Evolutionary conservation across 371 early-diverging fungal genomes (phyloP).

Genomic region (Gilbertella persicaria): DNA sequence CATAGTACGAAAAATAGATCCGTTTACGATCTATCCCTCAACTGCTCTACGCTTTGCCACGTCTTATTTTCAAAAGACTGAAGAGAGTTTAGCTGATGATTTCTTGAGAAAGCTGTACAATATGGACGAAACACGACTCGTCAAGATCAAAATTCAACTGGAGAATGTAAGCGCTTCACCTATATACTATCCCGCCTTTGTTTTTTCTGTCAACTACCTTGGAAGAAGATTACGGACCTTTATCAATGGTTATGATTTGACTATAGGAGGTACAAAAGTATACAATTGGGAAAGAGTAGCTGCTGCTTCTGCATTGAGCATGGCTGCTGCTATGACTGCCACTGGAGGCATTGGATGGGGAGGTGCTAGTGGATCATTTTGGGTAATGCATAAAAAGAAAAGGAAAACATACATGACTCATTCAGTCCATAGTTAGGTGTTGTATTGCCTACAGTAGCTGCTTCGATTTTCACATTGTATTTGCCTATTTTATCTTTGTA

Average conservation of each 20-base stretch:
- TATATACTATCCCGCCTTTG: constrained; percentile 59
- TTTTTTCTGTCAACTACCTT: constrained; percentile 54
- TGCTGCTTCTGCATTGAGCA: constrained; percentile 47
- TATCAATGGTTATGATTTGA: constrained; percentile 55
- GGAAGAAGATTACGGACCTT: constrained; percentile 58
- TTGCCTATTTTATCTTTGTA: constrained; percentile 54
- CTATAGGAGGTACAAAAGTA: constrained; percentile 53
- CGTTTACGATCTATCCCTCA: constrained; percentile 53
- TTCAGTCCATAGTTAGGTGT: constrained; percentile 47
- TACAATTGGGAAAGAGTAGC: constrained; percentile 61
- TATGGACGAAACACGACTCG: constrained; percentile 54
- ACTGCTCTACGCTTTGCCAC: constrained; percentile 56
- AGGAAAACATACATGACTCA: neutral
- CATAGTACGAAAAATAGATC: constrained; percentile 44
- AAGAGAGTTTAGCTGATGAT: constrained; percentile 48
- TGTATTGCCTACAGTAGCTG: constrained; percentile 52
- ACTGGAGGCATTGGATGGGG: constrained; percentile 48
- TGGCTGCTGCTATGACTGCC: constrained; percentile 39
- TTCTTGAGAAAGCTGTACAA: constrained; percentile 48
- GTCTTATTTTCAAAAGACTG: constrained; percentile 47
- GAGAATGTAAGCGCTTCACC: constrained; percentile 51
- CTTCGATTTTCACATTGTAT: constrained; percentile 54
- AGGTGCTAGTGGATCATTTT: constrained; percentile 48
- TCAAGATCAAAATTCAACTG: constrained; percentile 51
- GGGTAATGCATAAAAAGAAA: constrained; percentile 25